Base-by-base conservation (phyloP, 179 eudicot genomes). In the Gypsophila paniculata region DNA sequence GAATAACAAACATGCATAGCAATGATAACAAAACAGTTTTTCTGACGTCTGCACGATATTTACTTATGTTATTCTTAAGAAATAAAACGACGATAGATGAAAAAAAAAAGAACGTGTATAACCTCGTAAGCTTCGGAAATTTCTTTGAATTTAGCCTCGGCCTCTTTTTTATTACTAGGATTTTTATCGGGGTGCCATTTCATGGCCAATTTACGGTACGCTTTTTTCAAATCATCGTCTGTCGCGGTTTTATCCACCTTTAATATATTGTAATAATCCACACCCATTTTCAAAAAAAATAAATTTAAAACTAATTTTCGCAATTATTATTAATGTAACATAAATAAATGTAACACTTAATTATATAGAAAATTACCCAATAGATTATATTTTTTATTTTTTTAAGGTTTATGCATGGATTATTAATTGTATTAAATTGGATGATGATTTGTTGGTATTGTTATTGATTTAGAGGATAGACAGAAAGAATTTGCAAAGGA, bases 141-240 rank as follows among this genome's bases (percentile, higher is more conserved):
- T 78, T 84, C 75, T 72, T 85, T 86, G 70, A 86, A 86, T 77
- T 82, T 82, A 65, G 86, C 84, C 76, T 86, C 90, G 59, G 87
- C 90, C 53, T 84, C 83, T 58, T 74, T 80, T 68, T 84, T 86
- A 70, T 75, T 61, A 68, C 53, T 80, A 38, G 87, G 90, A 58
- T 86, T 86, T 69, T 86, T 86, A 75, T 86, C 89, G 38, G 87
- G 89, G 69, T 86, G 89, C 85, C 89, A 86, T 84, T 77, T 86
- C 89, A 86, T 82, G 0, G 86, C 87, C 75, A 84, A 74, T 80
- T 78, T 86, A 65, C 86, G 65, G 26, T 84, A 84, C n/a, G 89
- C 79, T 17, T 86, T 86, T 65, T 82, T 84, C 32, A 86, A 54
- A 82, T 84, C 89, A 48, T 84, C 86, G 8, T 86, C 88, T 23